These are phyloP conservation scores for Aristolochia contorta DNA, from an alignment of 164 flowering plant species.

Conservation along the genomic window DNA sequence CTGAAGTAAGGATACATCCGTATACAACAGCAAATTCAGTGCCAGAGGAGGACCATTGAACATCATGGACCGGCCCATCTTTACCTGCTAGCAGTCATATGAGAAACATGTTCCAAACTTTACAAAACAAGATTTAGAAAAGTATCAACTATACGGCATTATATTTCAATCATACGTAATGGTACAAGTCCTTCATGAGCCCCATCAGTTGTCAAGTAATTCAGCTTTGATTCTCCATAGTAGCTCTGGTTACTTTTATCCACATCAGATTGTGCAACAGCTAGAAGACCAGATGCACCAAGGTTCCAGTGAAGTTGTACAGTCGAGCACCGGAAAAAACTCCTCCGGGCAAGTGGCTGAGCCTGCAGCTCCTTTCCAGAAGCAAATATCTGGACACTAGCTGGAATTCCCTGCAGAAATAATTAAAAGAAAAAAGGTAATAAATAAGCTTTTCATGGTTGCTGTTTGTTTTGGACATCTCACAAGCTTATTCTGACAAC, in stretches of 20 bases:
- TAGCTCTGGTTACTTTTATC: constrained; percentile 98
- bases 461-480: too few species aligned
- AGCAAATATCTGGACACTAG: constrained; percentile 79
- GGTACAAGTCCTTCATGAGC: constrained; percentile 84
- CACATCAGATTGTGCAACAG: constrained; percentile 87
- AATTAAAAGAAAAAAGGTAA: constrained; percentile 1
- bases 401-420: constrained; percentile 76
- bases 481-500: not conserved
- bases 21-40: constrained; percentile 92
- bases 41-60: constrained; percentile 86
- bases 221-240: constrained; percentile 92
- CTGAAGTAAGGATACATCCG: constrained; percentile 85
- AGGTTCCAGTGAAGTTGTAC: constrained; percentile 82
- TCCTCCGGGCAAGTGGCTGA: constrained; percentile 77
- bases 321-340: constrained; percentile 88
- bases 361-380: constrained; percentile 51
- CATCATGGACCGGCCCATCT: constrained; percentile 97
- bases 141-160: not conserved
- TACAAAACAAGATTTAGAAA: not conserved
- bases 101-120: constrained; percentile 9
- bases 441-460: not conserved
- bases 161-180: constrained; percentile 48
- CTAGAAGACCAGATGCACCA: constrained; percentile 85
- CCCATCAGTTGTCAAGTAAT: constrained; percentile 91
- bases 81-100: constrained; percentile 55